Conservation (phyloP, 768 basidiomycete species). For the Cantharellus anzutake region DNA sequence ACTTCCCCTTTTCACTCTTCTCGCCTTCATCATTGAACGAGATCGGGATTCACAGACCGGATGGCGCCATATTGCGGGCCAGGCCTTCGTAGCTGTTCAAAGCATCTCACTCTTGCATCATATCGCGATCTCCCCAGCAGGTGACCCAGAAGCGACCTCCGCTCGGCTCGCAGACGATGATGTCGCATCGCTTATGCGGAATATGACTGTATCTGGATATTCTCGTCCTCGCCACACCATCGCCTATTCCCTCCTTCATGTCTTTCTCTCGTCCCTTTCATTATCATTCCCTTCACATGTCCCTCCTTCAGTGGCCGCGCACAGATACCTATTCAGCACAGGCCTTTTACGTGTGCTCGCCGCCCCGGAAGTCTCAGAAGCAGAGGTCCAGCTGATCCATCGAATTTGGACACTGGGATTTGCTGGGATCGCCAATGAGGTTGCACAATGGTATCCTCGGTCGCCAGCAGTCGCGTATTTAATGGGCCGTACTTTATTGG, state of each 20-base stretch:
- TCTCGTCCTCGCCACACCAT: neutral
- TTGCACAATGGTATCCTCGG: constrained; percentile 60
- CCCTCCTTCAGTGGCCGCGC: constrained; percentile 1
- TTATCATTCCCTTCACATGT: neutral
- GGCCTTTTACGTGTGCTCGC: constrained; percentile 50
- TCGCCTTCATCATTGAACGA: constrained; percentile 53
- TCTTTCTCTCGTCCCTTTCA: neutral
- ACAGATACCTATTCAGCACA: constrained; percentile 47
- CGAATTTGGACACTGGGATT: constrained; percentile 45
- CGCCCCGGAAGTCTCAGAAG: constrained; percentile 43
- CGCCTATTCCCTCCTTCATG: constrained; percentile 43
- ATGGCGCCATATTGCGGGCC: constrained; percentile 23
- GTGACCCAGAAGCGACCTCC: constrained; percentile 14
- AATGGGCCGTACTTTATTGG: constrained; percentile 43
- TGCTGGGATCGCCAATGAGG: constrained; percentile 36
- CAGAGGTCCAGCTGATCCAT: constrained; percentile 59
- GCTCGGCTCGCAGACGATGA: constrained; percentile 6
- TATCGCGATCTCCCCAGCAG: constrained; percentile 39
- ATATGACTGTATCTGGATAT: neutral
- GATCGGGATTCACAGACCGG: constrained; percentile 34
- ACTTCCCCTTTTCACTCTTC: constrained; percentile 39
- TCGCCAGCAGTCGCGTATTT: constrained; percentile 63
- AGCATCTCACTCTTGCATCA: constrained; percentile 53
- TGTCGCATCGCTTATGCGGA: constrained; percentile 1
- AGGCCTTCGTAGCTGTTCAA: constrained; percentile 66